Base-by-base conservation (phyloP, 176 grass and related monocot genomes). In the Saccharum officinarum region DNA sequence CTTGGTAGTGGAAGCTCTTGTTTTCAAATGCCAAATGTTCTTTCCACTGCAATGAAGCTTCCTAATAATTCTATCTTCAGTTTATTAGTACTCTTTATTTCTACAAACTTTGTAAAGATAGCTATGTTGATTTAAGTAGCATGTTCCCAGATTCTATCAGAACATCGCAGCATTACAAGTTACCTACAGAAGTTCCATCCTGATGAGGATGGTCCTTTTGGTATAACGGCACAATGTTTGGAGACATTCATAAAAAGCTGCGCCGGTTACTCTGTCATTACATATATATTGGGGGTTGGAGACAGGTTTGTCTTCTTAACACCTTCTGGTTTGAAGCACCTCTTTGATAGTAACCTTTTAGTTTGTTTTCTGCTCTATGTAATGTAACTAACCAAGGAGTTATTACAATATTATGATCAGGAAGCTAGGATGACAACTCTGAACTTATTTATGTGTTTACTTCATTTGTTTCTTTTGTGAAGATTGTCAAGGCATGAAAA, bases 241-340 rank as follows among this genome's bases (percentile, higher is more conserved):
- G 96, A 98, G 86, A 94, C 88, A 71, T 95, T 92, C 83, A 99
- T 95, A 65, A 94, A 98, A 86, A 94, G 91, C 50, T 98, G 91
- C 64, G 93, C 93, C 18, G 96, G 96, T 33, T 98, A 98, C 80
- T 98, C 93, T 84, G 93, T 95, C 84, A 95, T 99, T 80, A 95
- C 96, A 69, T 98, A 94, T 81, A 94, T 99, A 87, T 72, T 99
- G 89, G 97, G 97, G 20, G 92, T 99, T 84, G 97, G 97, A 67
- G 97, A 99, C 87, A 96, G 97, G 97, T 96, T 69, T 8, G 83
- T 37, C 18, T 66, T 63, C 30, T 50, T 66, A 22, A 36, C 77
- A 18, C 17, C 47, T 84, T 80, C 68, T 86, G 40, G 20, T 67
- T 75, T 60, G 36, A 63, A 73, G n/a, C 82, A 78, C 26, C 67